Evolutionary conservation across 1,139 yeast species (phyloP).

Genomic region (Protomyces arabidopsidicola): DNA sequence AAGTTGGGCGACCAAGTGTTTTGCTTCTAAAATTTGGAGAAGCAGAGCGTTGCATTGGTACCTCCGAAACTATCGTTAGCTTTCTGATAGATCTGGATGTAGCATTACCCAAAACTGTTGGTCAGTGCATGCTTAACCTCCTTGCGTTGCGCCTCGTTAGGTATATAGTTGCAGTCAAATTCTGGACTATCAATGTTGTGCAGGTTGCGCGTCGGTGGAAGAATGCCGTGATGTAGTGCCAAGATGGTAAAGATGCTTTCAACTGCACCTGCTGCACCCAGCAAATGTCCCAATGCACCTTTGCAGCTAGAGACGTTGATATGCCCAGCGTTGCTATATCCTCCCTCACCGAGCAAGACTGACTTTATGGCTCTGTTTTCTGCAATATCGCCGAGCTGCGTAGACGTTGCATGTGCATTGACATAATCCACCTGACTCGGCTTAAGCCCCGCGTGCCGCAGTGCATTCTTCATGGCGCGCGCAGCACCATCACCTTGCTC

Average conservation of each 20-base stretch:
- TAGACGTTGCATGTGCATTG: constrained; percentile 97
- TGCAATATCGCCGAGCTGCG: constrained; percentile 80
- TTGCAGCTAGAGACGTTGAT: constrained; percentile 71
- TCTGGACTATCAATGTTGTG: constrained; percentile 48
- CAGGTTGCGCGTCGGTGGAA: constrained; percentile 82
- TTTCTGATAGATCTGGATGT: neutral
- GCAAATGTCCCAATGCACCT: constrained; percentile 86
- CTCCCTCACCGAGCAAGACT: constrained; percentile 41
- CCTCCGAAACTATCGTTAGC: constrained; percentile 63
- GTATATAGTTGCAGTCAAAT: constrained; percentile 60
- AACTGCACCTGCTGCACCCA: constrained; percentile 95
- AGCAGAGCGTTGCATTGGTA: constrained; percentile 65
- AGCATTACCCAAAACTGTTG: constrained; percentile 72
- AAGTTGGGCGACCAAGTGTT: constrained; percentile 91
- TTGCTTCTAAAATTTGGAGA: constrained; percentile 51
- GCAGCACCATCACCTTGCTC: constrained; percentile 79
- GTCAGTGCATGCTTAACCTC: constrained; percentile 59
- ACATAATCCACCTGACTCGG: constrained; percentile 61
- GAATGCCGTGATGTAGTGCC: constrained; percentile 48
- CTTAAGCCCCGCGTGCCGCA: constrained; percentile 48
- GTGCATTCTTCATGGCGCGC: constrained; percentile 75
- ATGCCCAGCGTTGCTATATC: constrained; percentile 31
- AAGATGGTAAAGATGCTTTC: constrained; percentile 78
- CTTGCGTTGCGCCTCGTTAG: constrained; percentile 44
- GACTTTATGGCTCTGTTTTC: constrained; percentile 69